Evolutionary conservation across 2,329 filamentous ascomycete species (phyloP), one percentile per base, ranked within the genome.

Genomic region (Dryadomyces quercus-mongolicae): DNA sequence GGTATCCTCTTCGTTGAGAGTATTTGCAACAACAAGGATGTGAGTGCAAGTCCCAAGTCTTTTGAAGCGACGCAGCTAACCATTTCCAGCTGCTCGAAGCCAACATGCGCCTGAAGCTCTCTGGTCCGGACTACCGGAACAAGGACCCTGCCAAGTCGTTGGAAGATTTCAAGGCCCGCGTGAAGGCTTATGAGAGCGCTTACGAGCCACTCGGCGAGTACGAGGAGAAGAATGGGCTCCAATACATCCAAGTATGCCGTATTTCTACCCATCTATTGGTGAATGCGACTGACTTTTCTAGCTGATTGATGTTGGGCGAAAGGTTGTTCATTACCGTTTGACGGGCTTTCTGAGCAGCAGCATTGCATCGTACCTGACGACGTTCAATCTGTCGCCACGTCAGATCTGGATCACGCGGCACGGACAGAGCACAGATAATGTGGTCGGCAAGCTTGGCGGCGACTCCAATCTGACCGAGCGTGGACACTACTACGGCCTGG

Each of bases 341-440:
- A 86, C 86, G 60, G 93, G 93, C 6, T 98, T 98, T 68, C 76
- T 98, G 50, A 90, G 90, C 55, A 88, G 87, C 43, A 88, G 93
- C 58, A 93, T 95, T 54, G 90, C 93, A 55, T 95, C 91, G 60
- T 98, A 97, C 64, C 77, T 98, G 10, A 86, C 93, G 48, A 97
- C 95, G 62, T 98, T 98, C 76, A 97, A 98, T 63, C 78, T 98
- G 16, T 88, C 92, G 0, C 91, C 93, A 0, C 80, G 93, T 54
- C 92, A 96, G 68, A 97, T 98, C 57, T 98, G 93, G 93, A 94
- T 98, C 65, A 97, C 93, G 1, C 78, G 93, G 51, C 93, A 97
- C 65, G 93, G 93, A 45, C 88, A 96, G 69, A 96, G 90, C 55
- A 67, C 81, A 57, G 93, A 98, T 67, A 96, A 98, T 65, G 77